phyloP scores from a whole-genome alignment of 208 protist species.

The Leishmania turanica region DNA sequence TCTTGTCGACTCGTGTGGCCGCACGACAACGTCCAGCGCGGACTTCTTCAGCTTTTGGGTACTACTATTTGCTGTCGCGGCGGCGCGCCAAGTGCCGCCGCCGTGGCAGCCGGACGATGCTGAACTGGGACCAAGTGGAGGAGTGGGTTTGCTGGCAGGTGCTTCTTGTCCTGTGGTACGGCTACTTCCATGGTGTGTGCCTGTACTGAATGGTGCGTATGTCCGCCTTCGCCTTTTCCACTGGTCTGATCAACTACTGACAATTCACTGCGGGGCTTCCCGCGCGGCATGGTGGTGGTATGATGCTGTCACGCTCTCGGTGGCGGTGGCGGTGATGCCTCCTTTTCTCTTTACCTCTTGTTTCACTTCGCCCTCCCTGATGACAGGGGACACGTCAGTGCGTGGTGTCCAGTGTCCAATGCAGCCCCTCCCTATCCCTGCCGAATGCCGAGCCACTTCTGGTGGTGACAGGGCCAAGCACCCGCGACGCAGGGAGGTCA shows the following conservation, averaged over 20 bases:
- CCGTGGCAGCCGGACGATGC: slow-evolving; percentile 7
- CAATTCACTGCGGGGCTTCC: slow-evolving; percentile 73
- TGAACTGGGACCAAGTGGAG: slow-evolving; percentile 88
- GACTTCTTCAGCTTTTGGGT: slow-evolving; percentile 43
- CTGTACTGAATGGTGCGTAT: slow-evolving; percentile 83
- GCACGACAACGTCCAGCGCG: slow-evolving; percentile 28
- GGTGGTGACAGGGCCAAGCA: too few relatives aligned
- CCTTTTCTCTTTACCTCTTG: slow-evolving; percentile 5
- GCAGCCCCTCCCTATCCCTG: background rate
- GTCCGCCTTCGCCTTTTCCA: slow-evolving; percentile 91
- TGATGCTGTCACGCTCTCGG: slow-evolving; percentile 51
- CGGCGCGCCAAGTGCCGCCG: slow-evolving; percentile 15
- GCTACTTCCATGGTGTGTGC: slow-evolving; percentile 82
- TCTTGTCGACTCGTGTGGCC: slow-evolving; percentile 33
- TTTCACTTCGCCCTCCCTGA: slow-evolving; percentile 7
- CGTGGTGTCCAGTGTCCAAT: slow-evolving; percentile 15
- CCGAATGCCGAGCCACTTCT: too few relatives aligned
- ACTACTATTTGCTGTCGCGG: slow-evolving; percentile 18
- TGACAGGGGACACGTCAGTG: slow-evolving; percentile 58
- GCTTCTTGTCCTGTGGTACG: slow-evolving; percentile 87
- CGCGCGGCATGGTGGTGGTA: slow-evolving; percentile 53
- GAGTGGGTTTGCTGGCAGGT: slow-evolving; percentile 95
- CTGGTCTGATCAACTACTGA: slow-evolving; percentile 90
- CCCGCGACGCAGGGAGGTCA: too few relatives aligned
- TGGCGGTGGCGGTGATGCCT: slow-evolving; percentile 90